Percentiles rank a stretch among this genome's conserved stretches.
Evolutionary conservation across 805 yeast genomes (phyloP).

Genomic region (Sugiyamaella qingdaonensis): DNA sequence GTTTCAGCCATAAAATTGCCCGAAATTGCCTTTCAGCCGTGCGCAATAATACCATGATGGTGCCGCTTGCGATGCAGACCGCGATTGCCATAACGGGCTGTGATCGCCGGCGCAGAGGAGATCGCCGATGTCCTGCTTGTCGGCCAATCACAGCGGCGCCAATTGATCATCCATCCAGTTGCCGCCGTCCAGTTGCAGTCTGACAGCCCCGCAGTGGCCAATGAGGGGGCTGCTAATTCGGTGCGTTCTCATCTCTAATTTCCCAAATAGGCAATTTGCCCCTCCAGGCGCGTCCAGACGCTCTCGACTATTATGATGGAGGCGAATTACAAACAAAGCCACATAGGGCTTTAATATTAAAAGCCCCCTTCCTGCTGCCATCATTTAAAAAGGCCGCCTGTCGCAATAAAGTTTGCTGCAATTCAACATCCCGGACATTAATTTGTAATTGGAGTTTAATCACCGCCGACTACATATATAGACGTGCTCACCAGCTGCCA

Average conservation of each 20-base stretch:
- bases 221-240: neutral
- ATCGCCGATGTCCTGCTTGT: too few species aligned
- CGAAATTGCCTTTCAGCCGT: too few species aligned
- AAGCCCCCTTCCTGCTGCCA: too few species aligned
- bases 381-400: neutral
- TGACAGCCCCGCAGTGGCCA: neutral
- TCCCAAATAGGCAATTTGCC: neutral
- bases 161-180: too few species aligned
- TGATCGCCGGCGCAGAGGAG: too few species aligned
- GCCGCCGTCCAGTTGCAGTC: too few species aligned
- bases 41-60: too few species aligned
- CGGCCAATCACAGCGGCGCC: too few species aligned
- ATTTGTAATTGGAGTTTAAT: neutral
- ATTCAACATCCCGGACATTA: neutral
- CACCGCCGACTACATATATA: neutral
- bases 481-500: neutral
- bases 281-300: neutral
- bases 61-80: too few species aligned
- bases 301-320: neutral
- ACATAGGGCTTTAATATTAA: too few species aligned
- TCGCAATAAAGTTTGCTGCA: neutral
- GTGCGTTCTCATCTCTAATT: neutral
- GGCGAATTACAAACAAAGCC: neutral
- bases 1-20: too few species aligned
- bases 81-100: too few species aligned